A percentile compares a stretch with the other conserved stretches of the same genome.
phyloP scores from a whole-genome alignment of 768 basidiomycete species.

The Phaeotremella skinneri region DNA sequence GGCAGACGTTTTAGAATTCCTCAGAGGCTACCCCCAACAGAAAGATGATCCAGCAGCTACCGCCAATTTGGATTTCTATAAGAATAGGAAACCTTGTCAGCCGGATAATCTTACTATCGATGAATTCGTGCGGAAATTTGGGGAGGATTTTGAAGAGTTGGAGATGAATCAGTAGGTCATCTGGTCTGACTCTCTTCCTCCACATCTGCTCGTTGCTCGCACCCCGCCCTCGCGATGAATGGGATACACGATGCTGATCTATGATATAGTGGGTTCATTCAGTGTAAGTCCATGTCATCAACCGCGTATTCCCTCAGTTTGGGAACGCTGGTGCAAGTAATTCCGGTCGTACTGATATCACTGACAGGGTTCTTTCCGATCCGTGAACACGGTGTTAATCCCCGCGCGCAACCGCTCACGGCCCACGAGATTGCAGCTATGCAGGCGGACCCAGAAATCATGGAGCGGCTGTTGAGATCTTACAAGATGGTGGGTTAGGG shows the following conservation, averaged over 20 bases:
- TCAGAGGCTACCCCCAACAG: background rate
- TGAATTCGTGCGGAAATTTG: constrained; percentile 26
- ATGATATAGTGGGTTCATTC: constrained; percentile 31
- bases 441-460: constrained; percentile 21
- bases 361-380: constrained; percentile 47
- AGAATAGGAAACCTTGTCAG: constrained; percentile 18
- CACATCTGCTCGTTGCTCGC: background rate
- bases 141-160: constrained; percentile 31
- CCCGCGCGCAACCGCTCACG: constrained; percentile 36
- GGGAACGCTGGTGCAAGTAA: background rate
- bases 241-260: constrained; percentile 5
- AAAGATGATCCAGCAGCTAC: background rate
- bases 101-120: constrained; percentile 34
- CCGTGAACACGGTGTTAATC: constrained; percentile 45
- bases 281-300: constrained; percentile 27
- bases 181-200: background rate
- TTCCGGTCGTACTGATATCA: background rate
- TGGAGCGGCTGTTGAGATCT: constrained; percentile 29
- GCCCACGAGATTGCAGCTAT: constrained; percentile 36
- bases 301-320: background rate
- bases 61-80: constrained; percentile 38
- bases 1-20: background rate
- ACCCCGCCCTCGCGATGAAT: background rate
- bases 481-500: constrained; percentile 35
- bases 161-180: constrained; percentile 44